Evolutionary conservation across 768 basidiomycete genomes (phyloP), one percentile per base, ranked within the genome.

Genomic region (Amanita subjunquillea): DNA sequence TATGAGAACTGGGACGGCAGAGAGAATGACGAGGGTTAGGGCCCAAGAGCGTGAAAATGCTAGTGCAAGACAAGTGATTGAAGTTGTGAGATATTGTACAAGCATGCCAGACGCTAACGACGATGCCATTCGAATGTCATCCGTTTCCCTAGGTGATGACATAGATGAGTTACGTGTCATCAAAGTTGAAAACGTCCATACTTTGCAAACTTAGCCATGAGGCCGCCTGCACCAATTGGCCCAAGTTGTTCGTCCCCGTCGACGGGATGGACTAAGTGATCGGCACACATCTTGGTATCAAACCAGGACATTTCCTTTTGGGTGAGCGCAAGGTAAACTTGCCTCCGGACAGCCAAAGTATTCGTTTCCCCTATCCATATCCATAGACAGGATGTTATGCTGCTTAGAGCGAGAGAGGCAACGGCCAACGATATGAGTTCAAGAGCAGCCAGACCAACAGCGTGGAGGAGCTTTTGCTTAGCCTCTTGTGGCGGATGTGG

Each of bases 141-240:
- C 92, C 6, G 94, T 96, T 68, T 97, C 95, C 57, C 93, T 98
- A 25, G 13, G 10, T 15, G 23, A 13, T 6, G 6, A 17, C 10
- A 23, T 60, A 4, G 52, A 13, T 46, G 32, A 43, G 41, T 17
- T 30, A 8, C 6, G 13, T 30, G n/a, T 32, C 6, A 20, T 32
- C 5, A 7, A 36, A 52, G 49, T 29, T 4, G 4, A 36, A 36
- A 32, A 32, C 9, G 22, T 27, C 62, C 68, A 47, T 53, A 90
- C 91, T 82, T 82, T 32, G 87, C 79, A 65, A 96, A 97, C 62
- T 91, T 89, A 50, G 90, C 85, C 92, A 95, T 94, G 41, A 96
- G 72, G 20, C 92, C 93, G 55, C 87, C 91, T 47, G 91, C 91
- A 55, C 90, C 89, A 45, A 84, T 70, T 37, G 79, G 75, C 23